These are phyloP conservation scores for Verticillium isaacii DNA, from an alignment of 2,329 filamentous ascomycete genomes.

Conservation along the genomic window DNA sequence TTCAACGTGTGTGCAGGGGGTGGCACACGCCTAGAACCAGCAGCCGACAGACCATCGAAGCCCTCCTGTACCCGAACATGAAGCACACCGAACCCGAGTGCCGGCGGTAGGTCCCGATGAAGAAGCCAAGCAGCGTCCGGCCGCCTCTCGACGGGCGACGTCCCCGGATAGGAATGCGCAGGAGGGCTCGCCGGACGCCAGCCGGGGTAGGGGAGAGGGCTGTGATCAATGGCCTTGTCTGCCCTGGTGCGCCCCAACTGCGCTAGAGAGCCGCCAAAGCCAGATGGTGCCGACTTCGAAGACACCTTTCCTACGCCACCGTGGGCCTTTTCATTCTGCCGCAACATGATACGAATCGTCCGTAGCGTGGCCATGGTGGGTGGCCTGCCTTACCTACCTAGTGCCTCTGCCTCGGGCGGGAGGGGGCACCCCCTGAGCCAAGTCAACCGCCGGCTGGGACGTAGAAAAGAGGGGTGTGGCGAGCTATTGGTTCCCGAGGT, in stretches of 20 bases:
- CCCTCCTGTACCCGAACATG: background rate
- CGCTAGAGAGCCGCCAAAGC: background rate
- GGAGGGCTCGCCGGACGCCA: background rate
- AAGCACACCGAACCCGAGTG: background rate
- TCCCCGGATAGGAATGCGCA: background rate
- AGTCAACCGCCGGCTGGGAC: background rate
- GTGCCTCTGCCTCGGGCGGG: no score
- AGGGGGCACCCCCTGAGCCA: background rate
- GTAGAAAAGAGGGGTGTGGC: background rate
- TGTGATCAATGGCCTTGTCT: background rate
- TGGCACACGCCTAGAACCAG: background rate
- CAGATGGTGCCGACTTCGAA: background rate
- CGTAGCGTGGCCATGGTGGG: background rate
- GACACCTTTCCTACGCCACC: background rate
- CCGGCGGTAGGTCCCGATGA: background rate
- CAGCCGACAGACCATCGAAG: background rate
- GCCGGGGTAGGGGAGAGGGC: no score
- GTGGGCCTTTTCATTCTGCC: background rate
- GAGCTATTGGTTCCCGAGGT: background rate
- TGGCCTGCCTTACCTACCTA: background rate
- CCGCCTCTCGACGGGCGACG: background rate
- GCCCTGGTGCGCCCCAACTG: background rate
- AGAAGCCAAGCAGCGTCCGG: background rate
- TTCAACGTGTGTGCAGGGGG: background rate
- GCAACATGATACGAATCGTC: background rate